These are phyloP conservation scores for Tuber microsphaerosporum DNA, from an alignment of 495 filamentous ascomycete species.

Conservation along the genomic window DNA sequence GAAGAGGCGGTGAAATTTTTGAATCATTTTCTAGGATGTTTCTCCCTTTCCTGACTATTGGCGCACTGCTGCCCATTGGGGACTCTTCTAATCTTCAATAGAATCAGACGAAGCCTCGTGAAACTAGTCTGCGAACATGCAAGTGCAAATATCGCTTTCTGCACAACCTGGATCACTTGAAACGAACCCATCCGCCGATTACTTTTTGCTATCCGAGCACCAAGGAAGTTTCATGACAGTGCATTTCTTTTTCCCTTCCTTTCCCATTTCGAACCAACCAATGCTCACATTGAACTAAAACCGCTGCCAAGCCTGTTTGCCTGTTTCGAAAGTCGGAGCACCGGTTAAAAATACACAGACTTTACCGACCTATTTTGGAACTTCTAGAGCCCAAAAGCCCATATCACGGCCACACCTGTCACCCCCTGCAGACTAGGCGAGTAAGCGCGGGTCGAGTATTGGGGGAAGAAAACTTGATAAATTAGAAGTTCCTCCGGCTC, in stretches of 20 bases:
- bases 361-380: background rate
- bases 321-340: background rate
- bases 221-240: background rate
- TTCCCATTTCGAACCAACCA: background rate
- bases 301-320: background rate
- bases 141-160: background rate
- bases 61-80: background rate
- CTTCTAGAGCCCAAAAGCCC: background rate
- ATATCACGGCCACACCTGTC: background rate
- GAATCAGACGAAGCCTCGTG: background rate
- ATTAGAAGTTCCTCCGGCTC: background rate
- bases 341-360: background rate
- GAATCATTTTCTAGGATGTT: background rate
- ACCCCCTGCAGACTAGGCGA: background rate
- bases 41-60: background rate
- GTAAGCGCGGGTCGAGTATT: background rate
- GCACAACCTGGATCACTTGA: background rate
- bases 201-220: background rate
- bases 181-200: background rate
- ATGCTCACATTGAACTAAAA: background rate
- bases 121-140: background rate
- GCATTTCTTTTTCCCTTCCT: slow-evolving; percentile 1
- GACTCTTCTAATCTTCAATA: background rate
- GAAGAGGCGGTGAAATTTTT: background rate
- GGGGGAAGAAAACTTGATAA: background rate